Evolutionary conservation across 1,284 basidiomycete genomes (phyloP).

Genomic region (Schizophyllum amplum): DNA sequence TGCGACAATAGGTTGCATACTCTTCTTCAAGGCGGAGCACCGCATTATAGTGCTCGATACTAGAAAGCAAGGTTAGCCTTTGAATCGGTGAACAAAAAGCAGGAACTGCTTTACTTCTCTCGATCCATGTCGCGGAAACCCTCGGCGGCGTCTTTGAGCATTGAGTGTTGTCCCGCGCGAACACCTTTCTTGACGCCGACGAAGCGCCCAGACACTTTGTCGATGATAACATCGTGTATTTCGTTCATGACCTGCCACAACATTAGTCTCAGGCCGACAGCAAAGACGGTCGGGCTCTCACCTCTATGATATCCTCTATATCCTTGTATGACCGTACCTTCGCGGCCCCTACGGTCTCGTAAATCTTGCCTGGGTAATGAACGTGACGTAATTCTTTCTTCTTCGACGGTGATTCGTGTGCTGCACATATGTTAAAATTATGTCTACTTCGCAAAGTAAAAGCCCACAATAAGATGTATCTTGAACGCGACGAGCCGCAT

Average conservation of each 20-base stretch:
- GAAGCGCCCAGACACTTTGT: slow-evolving; percentile 34
- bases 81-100: slow-evolving; percentile 9
- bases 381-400: background rate
- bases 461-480: no score
- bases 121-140: slow-evolving; percentile 30
- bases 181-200: slow-evolving; percentile 32
- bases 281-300: background rate
- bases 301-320: slow-evolving; percentile 11
- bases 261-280: background rate
- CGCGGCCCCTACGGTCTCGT: background rate
- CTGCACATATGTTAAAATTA: background rate
- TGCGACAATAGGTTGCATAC: slow-evolving; percentile 24
- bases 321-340: background rate
- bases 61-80: slow-evolving; percentile 15
- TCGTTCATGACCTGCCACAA: slow-evolving; percentile 20
- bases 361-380: background rate
- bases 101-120: slow-evolving; percentile 28
- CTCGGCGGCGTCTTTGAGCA: slow-evolving; percentile 32
- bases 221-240: slow-evolving; percentile 29
- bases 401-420: background rate
- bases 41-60: slow-evolving; percentile 29
- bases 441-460: no score
- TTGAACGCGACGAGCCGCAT: no score
- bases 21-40: slow-evolving; percentile 30
- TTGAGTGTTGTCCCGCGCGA: slow-evolving; percentile 28